Evolutionary conservation across 2,329 filamentous ascomycete species (phyloP).

Genomic region (Colletotrichum cordylinicola): DNA sequence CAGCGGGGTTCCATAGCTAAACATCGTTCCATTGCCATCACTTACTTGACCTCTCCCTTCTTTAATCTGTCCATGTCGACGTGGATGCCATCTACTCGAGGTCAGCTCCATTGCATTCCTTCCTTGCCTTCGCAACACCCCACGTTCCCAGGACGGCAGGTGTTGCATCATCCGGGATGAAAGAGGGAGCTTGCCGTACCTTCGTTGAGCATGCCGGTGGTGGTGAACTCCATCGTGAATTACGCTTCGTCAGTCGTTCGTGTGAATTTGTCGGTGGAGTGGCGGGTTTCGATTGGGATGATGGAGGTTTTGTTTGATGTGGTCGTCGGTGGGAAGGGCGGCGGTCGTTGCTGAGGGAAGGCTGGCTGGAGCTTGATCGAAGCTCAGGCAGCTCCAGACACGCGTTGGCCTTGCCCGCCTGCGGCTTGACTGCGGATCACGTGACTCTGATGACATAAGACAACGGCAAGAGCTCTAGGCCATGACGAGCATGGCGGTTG

Average conservation of each 20-base stretch:
- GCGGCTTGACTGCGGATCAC: conserved; percentile 22
- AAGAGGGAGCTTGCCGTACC: conserved; percentile 44
- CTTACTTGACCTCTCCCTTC: conserved; percentile 98
- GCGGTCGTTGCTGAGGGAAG: conserved; percentile 22
- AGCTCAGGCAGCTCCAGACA: conserved; percentile 54
- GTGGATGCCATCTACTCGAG: conserved; percentile 88
- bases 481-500: not conserved
- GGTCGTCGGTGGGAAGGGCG: conserved; percentile 23
- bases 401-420: conserved; percentile 36
- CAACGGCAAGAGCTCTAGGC: too few species aligned
- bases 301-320: conserved; percentile 20
- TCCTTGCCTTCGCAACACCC: not conserved
- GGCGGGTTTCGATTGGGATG: not conserved
- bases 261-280: conserved; percentile 21
- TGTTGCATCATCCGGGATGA: conserved; percentile 4
- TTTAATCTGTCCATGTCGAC: conserved; percentile 99
- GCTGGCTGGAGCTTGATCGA: conserved; percentile 43
- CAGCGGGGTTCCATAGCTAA: conserved; percentile 26
- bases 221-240: conserved; percentile 65
- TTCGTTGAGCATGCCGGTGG: conserved; percentile 67
- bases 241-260: not conserved
- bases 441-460: conserved; percentile 20
- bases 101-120: not conserved
- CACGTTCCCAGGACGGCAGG: not conserved
- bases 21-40: conserved; percentile 24